These are phyloP conservation scores for Globisporangium carolinianum DNA, from an alignment of 352 stramenopile genomes.

Conservation along the genomic window DNA sequence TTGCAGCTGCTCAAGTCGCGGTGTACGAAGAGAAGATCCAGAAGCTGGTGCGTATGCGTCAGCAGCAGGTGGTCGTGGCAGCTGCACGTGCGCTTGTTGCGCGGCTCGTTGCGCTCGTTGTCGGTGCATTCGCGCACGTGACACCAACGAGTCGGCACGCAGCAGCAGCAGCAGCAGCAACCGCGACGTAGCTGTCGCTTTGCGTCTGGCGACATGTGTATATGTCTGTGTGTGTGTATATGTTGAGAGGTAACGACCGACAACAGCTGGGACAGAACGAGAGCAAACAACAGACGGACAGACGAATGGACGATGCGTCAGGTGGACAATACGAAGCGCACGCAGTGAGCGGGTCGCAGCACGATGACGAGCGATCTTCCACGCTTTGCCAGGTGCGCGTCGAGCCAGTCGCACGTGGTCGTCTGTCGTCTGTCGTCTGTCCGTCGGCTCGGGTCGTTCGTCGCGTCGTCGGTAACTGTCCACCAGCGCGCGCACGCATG, in stretches of 20 bases:
- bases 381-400: no score
- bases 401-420: not conserved
- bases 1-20: conserved; percentile 41
- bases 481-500: no score
- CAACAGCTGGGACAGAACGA: not conserved
- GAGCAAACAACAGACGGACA: not conserved
- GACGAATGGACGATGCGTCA: not conserved
- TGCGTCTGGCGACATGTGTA: not conserved
- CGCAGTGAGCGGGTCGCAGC: not conserved
- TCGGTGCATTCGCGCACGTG: conserved; percentile 3
- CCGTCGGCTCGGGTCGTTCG: not conserved
- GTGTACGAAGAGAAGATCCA: conserved; percentile 71
- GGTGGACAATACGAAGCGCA: not conserved
- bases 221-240: conserved; percentile 1
- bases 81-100: conserved; percentile 4
- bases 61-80: conserved; percentile 7
- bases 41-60: conserved; percentile 41
- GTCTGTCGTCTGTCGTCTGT: not conserved
- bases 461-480: no score
- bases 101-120: conserved; percentile 6
- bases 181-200: not conserved
- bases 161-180: conserved; percentile 1
- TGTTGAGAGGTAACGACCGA: not conserved
- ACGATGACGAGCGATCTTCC: not conserved
- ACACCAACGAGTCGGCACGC: not conserved